These are phyloP conservation scores for Citrullus colocynthis DNA, from an alignment of 306 rosid genomes.

Conservation along the genomic window DNA sequence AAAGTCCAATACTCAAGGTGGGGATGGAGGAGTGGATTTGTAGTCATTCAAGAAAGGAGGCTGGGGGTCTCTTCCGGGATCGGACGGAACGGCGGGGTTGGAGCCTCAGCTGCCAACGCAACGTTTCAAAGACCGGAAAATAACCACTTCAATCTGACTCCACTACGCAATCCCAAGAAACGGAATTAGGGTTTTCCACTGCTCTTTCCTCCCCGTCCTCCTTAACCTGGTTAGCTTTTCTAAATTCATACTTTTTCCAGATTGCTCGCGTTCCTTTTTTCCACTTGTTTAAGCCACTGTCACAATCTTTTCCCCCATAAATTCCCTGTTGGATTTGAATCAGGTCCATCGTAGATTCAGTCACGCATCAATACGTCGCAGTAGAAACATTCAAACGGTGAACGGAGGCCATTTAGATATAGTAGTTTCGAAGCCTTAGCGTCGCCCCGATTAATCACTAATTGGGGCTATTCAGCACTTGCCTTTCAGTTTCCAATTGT, in stretches of 20 bases:
- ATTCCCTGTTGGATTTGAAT: neutral
- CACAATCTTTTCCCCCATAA: neutral
- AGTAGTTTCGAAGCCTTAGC: too few species aligned
- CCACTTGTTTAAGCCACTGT: neutral
- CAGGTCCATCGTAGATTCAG: neutral
- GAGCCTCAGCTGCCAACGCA: neutral
- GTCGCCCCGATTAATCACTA: too few species aligned
- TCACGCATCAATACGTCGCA: neutral
- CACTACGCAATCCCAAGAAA: neutral
- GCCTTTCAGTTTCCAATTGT: neutral
- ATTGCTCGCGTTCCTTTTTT: neutral
- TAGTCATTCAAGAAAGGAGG: neutral
- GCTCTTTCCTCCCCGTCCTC: neutral
- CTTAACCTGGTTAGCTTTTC: neutral
- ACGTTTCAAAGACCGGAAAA: neutral
- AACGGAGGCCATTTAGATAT: too few species aligned
- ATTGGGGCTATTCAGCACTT: too few species aligned
- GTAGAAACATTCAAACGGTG: neutral
- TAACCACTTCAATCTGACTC: too few species aligned
- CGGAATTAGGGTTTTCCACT: constrained; percentile 1
- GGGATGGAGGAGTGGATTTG: too few species aligned
- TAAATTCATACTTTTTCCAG: neutral
- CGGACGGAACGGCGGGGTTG: neutral
- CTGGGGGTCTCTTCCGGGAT: neutral
- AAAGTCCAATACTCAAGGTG: too few species aligned